Conservation (phyloP, 768 basidiomycete species). For the Clitopilus passeckerianus region DNA sequence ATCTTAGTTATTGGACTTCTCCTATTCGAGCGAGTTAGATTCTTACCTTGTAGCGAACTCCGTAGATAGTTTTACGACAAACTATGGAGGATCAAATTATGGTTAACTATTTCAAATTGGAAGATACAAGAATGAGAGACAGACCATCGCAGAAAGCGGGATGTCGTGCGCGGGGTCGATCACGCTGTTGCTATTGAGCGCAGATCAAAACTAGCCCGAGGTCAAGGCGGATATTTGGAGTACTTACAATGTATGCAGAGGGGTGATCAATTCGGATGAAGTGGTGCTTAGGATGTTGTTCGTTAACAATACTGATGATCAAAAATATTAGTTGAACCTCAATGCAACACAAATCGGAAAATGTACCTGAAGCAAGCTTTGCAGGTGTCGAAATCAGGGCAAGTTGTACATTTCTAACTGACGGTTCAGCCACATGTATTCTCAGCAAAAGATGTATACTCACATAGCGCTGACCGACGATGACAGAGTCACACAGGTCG, state of each 20-base stretch:
- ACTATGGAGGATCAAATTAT: slow-evolving; percentile 13
- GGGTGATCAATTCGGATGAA: slow-evolving; percentile 60
- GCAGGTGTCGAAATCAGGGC: slow-evolving; percentile 86
- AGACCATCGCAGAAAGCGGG: slow-evolving; percentile 57
- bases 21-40: background rate
- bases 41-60: slow-evolving; percentile 69
- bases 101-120: background rate
- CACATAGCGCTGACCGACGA: slow-evolving; percentile 71
- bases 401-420: slow-evolving; percentile 71
- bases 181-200: slow-evolving; percentile 18
- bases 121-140: slow-evolving; percentile 1
- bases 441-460: slow-evolving; percentile 16
- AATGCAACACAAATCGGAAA: background rate
- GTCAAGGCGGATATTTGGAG: background rate
- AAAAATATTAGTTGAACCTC: background rate
- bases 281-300: slow-evolving; percentile 73
- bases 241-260: slow-evolving; percentile 53
- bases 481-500: slow-evolving; percentile 70
- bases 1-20: background rate
- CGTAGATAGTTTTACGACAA: slow-evolving; percentile 51
- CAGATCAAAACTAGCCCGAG: background rate
- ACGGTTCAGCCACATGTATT: background rate
- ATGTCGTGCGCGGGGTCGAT: slow-evolving; percentile 27
- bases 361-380: slow-evolving; percentile 58
- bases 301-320: slow-evolving; percentile 48